Evolutionary conservation across 805 yeast species (phyloP).

Genomic region (Soucietia sequanensis): DNA sequence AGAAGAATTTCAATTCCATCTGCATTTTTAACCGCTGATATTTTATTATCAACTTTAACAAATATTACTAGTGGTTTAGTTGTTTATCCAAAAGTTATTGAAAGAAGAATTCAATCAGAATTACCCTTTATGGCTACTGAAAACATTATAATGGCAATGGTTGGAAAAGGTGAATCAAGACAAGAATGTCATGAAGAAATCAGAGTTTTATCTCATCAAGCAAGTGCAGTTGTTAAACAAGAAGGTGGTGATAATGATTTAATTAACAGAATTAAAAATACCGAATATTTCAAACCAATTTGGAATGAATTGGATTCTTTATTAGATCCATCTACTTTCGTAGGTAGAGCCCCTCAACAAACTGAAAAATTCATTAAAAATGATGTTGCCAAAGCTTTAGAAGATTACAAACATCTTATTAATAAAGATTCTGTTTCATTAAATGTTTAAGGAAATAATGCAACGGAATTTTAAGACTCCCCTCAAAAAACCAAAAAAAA

Average conservation of each 20-base stretch:
- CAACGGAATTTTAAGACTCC: too few species aligned
- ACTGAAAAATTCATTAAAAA: slow-evolving; percentile 86
- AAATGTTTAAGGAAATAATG: slow-evolving; percentile 74
- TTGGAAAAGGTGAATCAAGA: slow-evolving; percentile 94
- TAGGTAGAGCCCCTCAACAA: slow-evolving; percentile 98
- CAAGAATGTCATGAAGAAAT: slow-evolving; percentile 98
- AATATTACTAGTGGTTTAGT: slow-evolving; percentile 95
- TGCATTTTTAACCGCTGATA: slow-evolving; percentile 95
- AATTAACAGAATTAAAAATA: slow-evolving; percentile 79
- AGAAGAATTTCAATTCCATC: slow-evolving; percentile 96
- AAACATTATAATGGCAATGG: slow-evolving; percentile 99
- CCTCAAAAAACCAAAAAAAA: too few species aligned
- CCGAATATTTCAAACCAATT: slow-evolving; percentile 83
- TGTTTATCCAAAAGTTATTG: slow-evolving; percentile 98
- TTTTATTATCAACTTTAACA: slow-evolving; percentile 79
- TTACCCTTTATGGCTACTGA: slow-evolving; percentile 99
- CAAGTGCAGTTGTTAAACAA: slow-evolving; percentile 95
- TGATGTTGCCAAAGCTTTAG: slow-evolving; percentile 82
- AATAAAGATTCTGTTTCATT: slow-evolving; percentile 71
- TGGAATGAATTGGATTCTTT: slow-evolving; percentile 78
- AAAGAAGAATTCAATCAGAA: slow-evolving; percentile 90
- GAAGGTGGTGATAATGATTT: slow-evolving; percentile 98
- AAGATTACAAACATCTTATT: slow-evolving; percentile 59
- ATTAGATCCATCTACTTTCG: slow-evolving; percentile 90
- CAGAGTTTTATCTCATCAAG: slow-evolving; percentile 95